Percentiles rank a stretch among this genome's conserved stretches.
These are phyloP conservation scores for Halteria grandinella DNA, from an alignment of 73 alveolate species.

Conservation along the genomic window DNA sequence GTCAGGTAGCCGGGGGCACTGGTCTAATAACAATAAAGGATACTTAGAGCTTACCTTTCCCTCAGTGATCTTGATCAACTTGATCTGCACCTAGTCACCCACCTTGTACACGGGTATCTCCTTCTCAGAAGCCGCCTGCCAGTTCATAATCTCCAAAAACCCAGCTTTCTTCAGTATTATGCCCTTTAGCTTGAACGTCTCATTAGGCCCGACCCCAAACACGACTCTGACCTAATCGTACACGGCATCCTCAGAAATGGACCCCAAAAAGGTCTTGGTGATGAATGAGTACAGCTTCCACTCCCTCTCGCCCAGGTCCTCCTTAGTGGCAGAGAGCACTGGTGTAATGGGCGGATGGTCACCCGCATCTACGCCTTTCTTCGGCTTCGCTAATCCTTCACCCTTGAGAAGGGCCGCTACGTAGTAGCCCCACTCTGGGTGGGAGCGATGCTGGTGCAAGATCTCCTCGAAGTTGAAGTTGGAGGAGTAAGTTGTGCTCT, in stretches of 20 bases:
- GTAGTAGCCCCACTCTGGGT: constrained; percentile 82
- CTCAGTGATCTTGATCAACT: constrained; percentile 25
- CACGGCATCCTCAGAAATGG: constrained; percentile 92
- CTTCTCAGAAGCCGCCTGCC: constrained; percentile 67
- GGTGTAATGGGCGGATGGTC: constrained; percentile 99
- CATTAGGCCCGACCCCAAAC: constrained; percentile 71
- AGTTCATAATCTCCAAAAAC: constrained; percentile 84
- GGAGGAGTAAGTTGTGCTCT: constrained; percentile 93
- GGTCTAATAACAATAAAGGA: constrained; percentile 65
- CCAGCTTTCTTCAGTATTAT: constrained; percentile 87
- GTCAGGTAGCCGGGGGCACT: constrained; percentile 98
- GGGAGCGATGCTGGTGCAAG: constrained; percentile 69
- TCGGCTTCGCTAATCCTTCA: constrained; percentile 71
- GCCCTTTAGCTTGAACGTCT: constrained; percentile 86
- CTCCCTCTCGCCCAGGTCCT: constrained; percentile 78
- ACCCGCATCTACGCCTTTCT: constrained; percentile 97
- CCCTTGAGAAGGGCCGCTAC: constrained; percentile 66
- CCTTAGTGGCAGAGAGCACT: constrained; percentile 88
- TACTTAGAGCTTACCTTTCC: constrained; percentile 40
- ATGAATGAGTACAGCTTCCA: constrained; percentile 92
- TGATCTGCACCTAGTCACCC: constrained; percentile 37
- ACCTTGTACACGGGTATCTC: constrained; percentile 74
- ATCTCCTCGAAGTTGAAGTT: constrained; percentile 90
- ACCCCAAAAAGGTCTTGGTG: constrained; percentile 96
- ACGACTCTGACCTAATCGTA: constrained; percentile 87